Conservation (phyloP, 306 rosid species). For the Dalbergia oliveri region DNA sequence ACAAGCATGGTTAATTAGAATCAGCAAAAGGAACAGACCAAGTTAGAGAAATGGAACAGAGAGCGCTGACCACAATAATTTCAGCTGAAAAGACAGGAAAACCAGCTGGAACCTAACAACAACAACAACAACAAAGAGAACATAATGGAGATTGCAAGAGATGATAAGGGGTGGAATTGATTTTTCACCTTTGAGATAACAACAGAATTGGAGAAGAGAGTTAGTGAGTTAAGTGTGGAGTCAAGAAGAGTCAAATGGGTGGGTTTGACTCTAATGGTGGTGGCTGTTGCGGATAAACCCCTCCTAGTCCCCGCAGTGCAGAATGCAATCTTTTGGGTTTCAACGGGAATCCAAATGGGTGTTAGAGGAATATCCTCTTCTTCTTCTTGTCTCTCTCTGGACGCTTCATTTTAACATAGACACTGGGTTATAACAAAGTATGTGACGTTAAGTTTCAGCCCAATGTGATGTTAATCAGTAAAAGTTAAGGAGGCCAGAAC, state of each 20-base stretch:
- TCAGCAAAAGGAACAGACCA: conserved; percentile 3
- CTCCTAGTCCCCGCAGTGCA: background rate
- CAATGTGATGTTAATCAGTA: background rate
- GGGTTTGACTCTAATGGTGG: background rate
- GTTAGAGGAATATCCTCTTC: conserved; percentile 47
- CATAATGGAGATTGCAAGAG: background rate
- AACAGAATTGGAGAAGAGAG: conserved; percentile 24
- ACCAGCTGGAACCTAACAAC: background rate
- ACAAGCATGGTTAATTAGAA: background rate
- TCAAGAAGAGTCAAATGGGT: conserved; percentile 27
- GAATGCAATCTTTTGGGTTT: conserved; percentile 15
- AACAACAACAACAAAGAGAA: background rate
- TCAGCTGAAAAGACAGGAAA: background rate
- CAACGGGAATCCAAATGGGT: conserved; percentile 9
- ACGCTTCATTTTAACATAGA: too few species aligned
- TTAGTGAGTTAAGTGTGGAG: background rate
- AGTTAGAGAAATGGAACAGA: conserved; percentile 17
- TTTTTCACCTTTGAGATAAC: background rate
- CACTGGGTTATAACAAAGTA: too few species aligned
- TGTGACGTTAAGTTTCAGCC: background rate
- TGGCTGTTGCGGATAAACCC: conserved; percentile 36
- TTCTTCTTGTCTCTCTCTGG: background rate
- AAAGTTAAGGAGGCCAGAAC: too few species aligned
- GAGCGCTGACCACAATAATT: background rate
- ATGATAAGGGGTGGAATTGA: too few species aligned